Percentiles rank a stretch among this genome's conserved stretches.
Conservation (phyloP, 164 flowering plant species). For the Santalum album region DNA sequence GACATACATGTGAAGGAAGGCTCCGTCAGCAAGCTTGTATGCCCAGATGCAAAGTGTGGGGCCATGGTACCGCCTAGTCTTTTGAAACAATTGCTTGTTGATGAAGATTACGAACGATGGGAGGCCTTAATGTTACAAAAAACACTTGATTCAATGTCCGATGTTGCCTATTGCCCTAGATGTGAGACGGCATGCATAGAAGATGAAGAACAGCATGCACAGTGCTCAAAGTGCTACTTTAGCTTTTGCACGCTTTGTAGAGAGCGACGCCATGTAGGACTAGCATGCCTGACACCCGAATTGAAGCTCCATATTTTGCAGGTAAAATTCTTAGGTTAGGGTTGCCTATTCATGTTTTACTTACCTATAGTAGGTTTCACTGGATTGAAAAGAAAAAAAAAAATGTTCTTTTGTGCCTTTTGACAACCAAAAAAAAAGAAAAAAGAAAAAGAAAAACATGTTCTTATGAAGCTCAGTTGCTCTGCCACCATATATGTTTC, state of each 20-base stretch:
- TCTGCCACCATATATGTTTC: too few relatives aligned
- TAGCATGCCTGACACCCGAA: constrained; percentile 64
- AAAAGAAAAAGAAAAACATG: too few relatives aligned
- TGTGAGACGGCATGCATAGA: constrained; percentile 89
- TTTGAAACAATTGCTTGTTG: constrained; percentile 58
- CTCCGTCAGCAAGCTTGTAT: constrained; percentile 55
- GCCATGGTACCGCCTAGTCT: constrained; percentile 68
- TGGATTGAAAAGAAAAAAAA: too few relatives aligned
- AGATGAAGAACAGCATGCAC: constrained; percentile 78
- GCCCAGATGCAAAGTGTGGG: constrained; percentile 67
- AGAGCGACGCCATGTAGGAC: constrained; percentile 78
- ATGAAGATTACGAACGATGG: constrained; percentile 80
- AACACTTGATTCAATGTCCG: constrained; percentile 83
- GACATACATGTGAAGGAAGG: constrained; percentile 78
- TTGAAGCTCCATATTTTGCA: constrained; percentile 54
- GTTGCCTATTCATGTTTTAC: too few relatives aligned
- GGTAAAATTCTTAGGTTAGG: constrained; percentile 27
- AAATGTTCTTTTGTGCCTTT: too few relatives aligned
- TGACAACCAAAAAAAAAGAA: too few relatives aligned
- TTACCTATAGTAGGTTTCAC: too few relatives aligned
- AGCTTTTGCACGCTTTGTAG: constrained; percentile 88
- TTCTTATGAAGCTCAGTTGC: too few relatives aligned
- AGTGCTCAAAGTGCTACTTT: constrained; percentile 78
- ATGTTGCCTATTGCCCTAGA: constrained; percentile 80
- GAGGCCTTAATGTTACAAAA: constrained; percentile 71